Conservation (phyloP, 371 early-diverging fungal species). For the Mucor piriformis region DNA sequence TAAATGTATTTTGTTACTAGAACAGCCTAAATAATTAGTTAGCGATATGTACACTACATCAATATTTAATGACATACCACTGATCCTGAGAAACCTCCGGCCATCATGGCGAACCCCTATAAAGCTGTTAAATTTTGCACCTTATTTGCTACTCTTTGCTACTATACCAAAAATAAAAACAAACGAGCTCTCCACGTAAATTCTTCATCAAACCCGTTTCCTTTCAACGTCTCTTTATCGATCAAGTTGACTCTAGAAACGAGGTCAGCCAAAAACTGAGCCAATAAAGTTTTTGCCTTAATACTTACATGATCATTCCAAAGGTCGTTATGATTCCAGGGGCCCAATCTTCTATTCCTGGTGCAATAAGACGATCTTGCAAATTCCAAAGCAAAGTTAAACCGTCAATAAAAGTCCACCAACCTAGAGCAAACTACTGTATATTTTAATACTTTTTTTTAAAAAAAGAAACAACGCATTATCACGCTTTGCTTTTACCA, state of each 20-base stretch:
- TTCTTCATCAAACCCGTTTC: constrained; percentile 36
- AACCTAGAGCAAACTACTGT: constrained; percentile 72
- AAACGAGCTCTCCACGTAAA: constrained; percentile 65
- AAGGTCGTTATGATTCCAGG: constrained; percentile 75
- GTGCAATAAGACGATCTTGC: constrained; percentile 36
- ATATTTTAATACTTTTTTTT: not conserved
- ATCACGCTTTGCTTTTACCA: constrained; percentile 33
- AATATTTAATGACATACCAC: constrained; percentile 49
- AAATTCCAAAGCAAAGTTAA: constrained; percentile 36
- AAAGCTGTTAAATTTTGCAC: not conserved
- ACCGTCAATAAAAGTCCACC: constrained; percentile 85
- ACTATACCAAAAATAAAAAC: constrained; percentile 62
- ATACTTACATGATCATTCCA: constrained; percentile 68
- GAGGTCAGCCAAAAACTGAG: not conserved
- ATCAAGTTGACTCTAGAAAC: constrained; percentile 45
- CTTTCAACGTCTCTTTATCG: constrained; percentile 58
- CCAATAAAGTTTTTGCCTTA: constrained; percentile 2
- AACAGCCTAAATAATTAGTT: constrained; percentile 50
- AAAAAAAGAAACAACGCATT: not conserved
- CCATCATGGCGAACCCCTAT: constrained; percentile 72
- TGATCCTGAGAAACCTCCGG: constrained; percentile 75
- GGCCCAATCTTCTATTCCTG: constrained; percentile 80
- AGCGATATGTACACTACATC: not conserved
- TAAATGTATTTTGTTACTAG: constrained; percentile 70
- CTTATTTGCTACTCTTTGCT: not conserved